A percentile compares a stretch with the other conserved stretches of the same genome.
Evolutionary conservation across 164 flowering plant species (phyloP).

Genomic region (Magnolia officinalis): DNA sequence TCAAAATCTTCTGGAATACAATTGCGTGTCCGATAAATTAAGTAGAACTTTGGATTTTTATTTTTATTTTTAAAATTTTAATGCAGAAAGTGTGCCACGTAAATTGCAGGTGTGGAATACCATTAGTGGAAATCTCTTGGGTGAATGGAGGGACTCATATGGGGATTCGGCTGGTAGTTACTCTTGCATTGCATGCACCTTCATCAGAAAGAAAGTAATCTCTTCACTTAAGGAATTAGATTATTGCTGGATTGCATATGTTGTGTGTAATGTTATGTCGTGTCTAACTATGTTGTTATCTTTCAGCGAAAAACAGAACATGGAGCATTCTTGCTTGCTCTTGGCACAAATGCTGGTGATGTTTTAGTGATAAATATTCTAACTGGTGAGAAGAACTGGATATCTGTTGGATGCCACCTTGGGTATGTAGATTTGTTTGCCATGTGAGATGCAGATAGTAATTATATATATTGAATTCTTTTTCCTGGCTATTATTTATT

Average conservation of each 20-base stretch:
- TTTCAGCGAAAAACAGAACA: slow-evolving; percentile 31
- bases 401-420: slow-evolving; percentile 16
- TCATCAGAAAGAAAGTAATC: slow-evolving; percentile 38
- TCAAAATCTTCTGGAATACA: neutral
- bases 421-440: slow-evolving; percentile 24
- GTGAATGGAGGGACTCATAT: slow-evolving; percentile 31
- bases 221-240: neutral
- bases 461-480: neutral
- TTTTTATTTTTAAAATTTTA: neutral
- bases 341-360: slow-evolving; percentile 33
- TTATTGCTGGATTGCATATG: neutral
- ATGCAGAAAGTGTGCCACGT: neutral
- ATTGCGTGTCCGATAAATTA: neutral
- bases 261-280: neutral
- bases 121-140: slow-evolving; percentile 26
- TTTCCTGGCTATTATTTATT: neutral
- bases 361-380: slow-evolving; percentile 25
- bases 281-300: slow-evolving; percentile 1
- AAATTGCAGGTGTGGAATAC: slow-evolving; percentile 39
- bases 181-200: slow-evolving; percentile 34
- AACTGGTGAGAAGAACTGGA: slow-evolving; percentile 33
- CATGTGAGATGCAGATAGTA: neutral
- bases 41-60: neutral
- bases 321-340: slow-evolving; percentile 26
- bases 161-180: slow-evolving; percentile 8